phyloP scores from a whole-genome alignment of 805 yeast species.

The Wickerhamiella alocasiicola region DNA sequence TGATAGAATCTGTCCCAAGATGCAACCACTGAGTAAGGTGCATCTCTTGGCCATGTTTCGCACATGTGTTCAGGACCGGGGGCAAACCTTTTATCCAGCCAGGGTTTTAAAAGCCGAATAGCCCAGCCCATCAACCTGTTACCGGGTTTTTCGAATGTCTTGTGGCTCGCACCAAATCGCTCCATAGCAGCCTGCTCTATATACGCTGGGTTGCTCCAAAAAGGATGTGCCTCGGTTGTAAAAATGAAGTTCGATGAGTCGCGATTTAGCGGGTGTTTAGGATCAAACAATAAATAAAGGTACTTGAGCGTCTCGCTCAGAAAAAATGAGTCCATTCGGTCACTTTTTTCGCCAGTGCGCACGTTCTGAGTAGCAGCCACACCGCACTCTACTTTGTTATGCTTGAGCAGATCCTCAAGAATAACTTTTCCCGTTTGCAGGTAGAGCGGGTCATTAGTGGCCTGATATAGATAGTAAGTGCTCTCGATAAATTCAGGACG shows the following conservation, averaged over 20 bases:
- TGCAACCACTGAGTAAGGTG: slow-evolving; percentile 18
- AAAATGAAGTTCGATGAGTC: slow-evolving; percentile 37
- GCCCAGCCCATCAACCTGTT: slow-evolving; percentile 1
- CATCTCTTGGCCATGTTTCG: not conserved
- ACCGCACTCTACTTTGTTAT: slow-evolving; percentile 59
- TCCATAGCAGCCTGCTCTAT: not conserved
- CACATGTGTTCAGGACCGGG: not conserved
- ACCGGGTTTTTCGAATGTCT: not conserved
- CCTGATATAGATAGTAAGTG: slow-evolving; percentile 67
- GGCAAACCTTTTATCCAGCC: not conserved
- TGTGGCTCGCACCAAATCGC: not conserved
- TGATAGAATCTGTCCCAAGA: slow-evolving; percentile 27
- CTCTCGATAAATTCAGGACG: slow-evolving; percentile 89
- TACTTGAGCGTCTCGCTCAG: slow-evolving; percentile 80
- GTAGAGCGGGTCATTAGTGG: slow-evolving; percentile 77
- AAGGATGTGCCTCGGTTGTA: slow-evolving; percentile 86
- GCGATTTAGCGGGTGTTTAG: slow-evolving; percentile 39
- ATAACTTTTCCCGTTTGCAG: slow-evolving; percentile 61
- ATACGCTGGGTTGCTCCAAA: slow-evolving; percentile 44
- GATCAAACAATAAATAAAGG: slow-evolving; percentile 66
- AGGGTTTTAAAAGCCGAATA: not conserved
- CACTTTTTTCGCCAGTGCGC: slow-evolving; percentile 46
- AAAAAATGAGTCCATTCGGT: slow-evolving; percentile 87
- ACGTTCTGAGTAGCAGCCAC: slow-evolving; percentile 66
- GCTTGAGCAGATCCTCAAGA: slow-evolving; percentile 40